A percentile compares a stretch with the other conserved stretches of the same genome.
These are phyloP conservation scores for Exophiala sideris DNA, from an alignment of 2,329 filamentous ascomycete genomes.

Conservation along the genomic window DNA sequence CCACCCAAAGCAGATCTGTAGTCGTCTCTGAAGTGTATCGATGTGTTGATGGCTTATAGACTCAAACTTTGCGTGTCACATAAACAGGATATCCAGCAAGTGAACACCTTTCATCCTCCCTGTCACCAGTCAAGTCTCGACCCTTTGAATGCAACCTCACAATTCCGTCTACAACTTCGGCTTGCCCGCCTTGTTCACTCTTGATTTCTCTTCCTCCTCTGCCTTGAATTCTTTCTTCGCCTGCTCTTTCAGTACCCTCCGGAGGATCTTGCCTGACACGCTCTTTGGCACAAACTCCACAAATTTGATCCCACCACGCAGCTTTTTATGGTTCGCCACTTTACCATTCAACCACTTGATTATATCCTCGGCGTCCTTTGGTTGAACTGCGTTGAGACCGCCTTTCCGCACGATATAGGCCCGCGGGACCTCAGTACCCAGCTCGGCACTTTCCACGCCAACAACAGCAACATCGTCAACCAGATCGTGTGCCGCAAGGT, in stretches of 20 bases:
- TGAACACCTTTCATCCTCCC: too few species aligned
- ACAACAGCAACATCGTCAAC: slow-evolving; percentile 49
- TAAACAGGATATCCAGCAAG: too few species aligned
- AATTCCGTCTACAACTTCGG: slow-evolving; percentile 14
- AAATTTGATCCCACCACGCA: slow-evolving; percentile 38
- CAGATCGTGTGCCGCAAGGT: slow-evolving; percentile 41
- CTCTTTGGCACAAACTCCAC: slow-evolving; percentile 39
- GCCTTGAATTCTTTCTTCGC: slow-evolving; percentile 29
- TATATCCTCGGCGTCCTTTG: slow-evolving; percentile 40
- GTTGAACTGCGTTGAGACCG: slow-evolving; percentile 52
- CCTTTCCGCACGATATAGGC: slow-evolving; percentile 40
- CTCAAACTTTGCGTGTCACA: too few species aligned
- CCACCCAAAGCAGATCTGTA: too few species aligned
- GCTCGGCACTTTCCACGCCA: slow-evolving; percentile 34
- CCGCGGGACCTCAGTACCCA: slow-evolving; percentile 41
- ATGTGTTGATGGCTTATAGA: too few species aligned
- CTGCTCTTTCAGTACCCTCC: slow-evolving; percentile 34
- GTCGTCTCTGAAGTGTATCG: too few species aligned
- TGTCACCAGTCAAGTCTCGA: too few species aligned
- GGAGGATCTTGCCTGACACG: slow-evolving; percentile 38
- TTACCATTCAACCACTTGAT: slow-evolving; percentile 31
- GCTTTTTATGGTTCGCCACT: slow-evolving; percentile 35
- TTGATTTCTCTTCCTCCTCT: slow-evolving; percentile 28
- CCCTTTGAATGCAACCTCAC: too few species aligned
- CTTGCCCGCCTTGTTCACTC: slow-evolving; percentile 6